Conservation (phyloP, 1,139 yeast species). For the Taphrina deformans region DNA sequence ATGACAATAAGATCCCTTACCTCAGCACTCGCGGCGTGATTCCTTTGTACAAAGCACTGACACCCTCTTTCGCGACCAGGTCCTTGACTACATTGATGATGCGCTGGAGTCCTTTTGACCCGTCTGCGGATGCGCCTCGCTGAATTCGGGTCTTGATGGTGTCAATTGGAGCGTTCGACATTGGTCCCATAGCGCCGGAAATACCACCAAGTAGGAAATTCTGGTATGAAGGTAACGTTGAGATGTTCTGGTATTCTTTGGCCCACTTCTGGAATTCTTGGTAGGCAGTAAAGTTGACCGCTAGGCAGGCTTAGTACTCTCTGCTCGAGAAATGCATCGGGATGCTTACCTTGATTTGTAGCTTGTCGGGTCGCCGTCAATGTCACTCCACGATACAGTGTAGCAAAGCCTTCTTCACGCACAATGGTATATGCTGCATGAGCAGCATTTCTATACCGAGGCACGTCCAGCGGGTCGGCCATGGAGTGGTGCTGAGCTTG, state of each 20-base stretch:
- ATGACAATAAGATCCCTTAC: neutral
- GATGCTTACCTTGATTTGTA: slow-evolving; percentile 67
- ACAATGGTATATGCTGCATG: slow-evolving; percentile 84
- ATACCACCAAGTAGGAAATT: slow-evolving; percentile 87
- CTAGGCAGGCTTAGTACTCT: slow-evolving; percentile 45
- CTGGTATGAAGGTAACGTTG: slow-evolving; percentile 82
- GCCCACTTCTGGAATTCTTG: slow-evolving; percentile 75
- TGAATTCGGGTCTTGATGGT: slow-evolving; percentile 97
- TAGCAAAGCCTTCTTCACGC: slow-evolving; percentile 85
- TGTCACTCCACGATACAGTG: slow-evolving; percentile 91
- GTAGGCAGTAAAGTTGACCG: slow-evolving; percentile 95
- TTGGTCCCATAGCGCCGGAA: slow-evolving; percentile 96
- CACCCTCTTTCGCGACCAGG: slow-evolving; percentile 84
- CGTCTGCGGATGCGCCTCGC: slow-evolving; percentile 70
- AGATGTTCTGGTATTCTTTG: slow-evolving; percentile 60
- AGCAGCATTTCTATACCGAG: slow-evolving; percentile 88
- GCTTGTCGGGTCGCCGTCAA: slow-evolving; percentile 98
- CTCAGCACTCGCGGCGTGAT: slow-evolving; percentile 98
- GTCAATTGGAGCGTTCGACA: slow-evolving; percentile 95
- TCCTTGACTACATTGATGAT: slow-evolving; percentile 78
- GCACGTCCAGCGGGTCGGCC: slow-evolving; percentile 74
- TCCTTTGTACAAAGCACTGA: slow-evolving; percentile 87
- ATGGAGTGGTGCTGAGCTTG: slow-evolving; percentile 94
- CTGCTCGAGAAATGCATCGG: no score
- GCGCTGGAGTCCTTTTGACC: slow-evolving; percentile 72